Percentiles rank a stretch among this genome's conserved stretches.
Conservation (phyloP, 768 basidiomycete species). For the Leccinum rimulosum region DNA sequence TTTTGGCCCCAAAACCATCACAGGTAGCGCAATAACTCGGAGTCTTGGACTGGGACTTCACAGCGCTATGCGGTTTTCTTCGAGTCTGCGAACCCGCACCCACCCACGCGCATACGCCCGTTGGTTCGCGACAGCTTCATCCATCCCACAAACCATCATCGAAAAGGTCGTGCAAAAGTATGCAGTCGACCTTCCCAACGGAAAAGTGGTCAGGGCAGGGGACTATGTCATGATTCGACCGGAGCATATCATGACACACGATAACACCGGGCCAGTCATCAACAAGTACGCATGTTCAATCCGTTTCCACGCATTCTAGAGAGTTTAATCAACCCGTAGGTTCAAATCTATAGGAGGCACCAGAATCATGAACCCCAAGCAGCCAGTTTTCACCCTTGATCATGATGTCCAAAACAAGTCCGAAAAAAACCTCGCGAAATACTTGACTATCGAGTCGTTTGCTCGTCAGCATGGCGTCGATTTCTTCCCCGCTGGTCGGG, state of each 20-base stretch:
- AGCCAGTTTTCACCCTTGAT: slow-evolving; percentile 95
- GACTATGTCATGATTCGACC: slow-evolving; percentile 99
- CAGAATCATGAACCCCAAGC: slow-evolving; percentile 71
- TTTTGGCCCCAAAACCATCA: not conserved
- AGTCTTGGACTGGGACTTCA: not conserved
- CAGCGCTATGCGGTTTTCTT: slow-evolving; percentile 1
- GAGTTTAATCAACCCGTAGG: slow-evolving; percentile 38
- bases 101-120: slow-evolving; percentile 11
- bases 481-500: slow-evolving; percentile 96
- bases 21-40: not conserved
- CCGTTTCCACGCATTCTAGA: slow-evolving; percentile 2
- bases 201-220: slow-evolving; percentile 82
- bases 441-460: slow-evolving; percentile 87
- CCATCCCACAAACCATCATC: slow-evolving; percentile 79
- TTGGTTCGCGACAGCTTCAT: slow-evolving; percentile 33
- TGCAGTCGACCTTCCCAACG: slow-evolving; percentile 82
- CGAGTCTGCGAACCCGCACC: slow-evolving; percentile 7
- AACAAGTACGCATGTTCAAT: slow-evolving; percentile 65
- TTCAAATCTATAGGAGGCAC: slow-evolving; percentile 95
- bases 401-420: slow-evolving; percentile 98
- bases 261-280: slow-evolving; percentile 98
- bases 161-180: slow-evolving; percentile 99
- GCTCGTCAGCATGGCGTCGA: slow-evolving; percentile 83
- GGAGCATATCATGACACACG: slow-evolving; percentile 97
- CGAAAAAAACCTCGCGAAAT: slow-evolving; percentile 86